Evolutionary conservation across 441 rosid genomes (phyloP).

Genomic region (Adansonia rubrostipa): DNA sequence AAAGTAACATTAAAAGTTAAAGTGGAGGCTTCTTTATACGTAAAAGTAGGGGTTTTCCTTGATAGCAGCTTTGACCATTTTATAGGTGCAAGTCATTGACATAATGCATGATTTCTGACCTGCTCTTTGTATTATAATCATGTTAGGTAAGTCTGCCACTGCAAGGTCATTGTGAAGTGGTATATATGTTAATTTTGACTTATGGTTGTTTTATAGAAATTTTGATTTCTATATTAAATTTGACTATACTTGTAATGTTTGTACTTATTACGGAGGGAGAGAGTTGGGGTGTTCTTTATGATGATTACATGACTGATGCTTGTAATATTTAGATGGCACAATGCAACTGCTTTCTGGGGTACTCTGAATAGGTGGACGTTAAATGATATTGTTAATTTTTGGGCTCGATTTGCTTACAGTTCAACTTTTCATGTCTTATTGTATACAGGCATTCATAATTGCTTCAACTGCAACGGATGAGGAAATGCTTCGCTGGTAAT

Average conservation of each 20-base stretch:
- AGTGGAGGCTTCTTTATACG: background rate
- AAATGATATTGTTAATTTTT: constrained; percentile 2
- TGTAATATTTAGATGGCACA: background rate
- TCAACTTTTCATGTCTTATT: constrained; percentile 26
- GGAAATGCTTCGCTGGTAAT: constrained; percentile 92
- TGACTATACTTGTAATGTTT: background rate
- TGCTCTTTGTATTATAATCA: constrained; percentile 3
- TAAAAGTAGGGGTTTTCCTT: background rate
- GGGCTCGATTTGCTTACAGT: constrained; percentile 29
- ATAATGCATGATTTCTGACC: background rate
- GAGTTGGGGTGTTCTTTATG: background rate
- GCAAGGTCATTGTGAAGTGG: background rate
- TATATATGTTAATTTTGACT: background rate
- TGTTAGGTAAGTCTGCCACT: background rate
- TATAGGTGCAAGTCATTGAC: background rate
- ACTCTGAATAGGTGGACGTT: background rate
- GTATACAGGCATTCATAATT: constrained; percentile 85
- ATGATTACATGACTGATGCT: background rate
- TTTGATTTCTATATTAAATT: background rate
- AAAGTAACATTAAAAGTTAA: background rate
- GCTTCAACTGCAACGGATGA: constrained; percentile 89
- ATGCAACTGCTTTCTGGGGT: background rate
- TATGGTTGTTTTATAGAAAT: background rate
- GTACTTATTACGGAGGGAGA: background rate
- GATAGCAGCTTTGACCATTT: constrained; percentile 4